These are phyloP conservation scores for Botrytis porri DNA, from an alignment of 2,329 filamentous ascomycete genomes.

Conservation along the genomic window DNA sequence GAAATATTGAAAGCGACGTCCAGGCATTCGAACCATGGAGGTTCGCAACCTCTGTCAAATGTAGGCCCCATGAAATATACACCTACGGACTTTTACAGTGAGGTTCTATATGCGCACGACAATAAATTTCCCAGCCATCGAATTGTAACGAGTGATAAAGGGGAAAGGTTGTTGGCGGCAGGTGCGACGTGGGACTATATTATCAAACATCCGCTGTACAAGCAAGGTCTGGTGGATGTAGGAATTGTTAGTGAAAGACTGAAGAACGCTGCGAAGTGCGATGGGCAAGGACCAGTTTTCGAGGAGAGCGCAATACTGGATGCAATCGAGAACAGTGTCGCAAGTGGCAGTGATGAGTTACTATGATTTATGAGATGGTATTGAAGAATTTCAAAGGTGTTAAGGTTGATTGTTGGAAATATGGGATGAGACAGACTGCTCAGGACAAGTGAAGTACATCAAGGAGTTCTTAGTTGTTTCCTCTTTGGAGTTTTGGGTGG, in stretches of 20 bases:
- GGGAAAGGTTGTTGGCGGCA: slow-evolving; percentile 68
- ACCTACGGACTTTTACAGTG: slow-evolving; percentile 69
- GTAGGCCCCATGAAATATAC: slow-evolving; percentile 68
- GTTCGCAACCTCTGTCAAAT: slow-evolving; percentile 40
- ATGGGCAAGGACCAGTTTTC: slow-evolving; percentile 86
- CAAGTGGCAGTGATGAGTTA: slow-evolving; percentile 75
- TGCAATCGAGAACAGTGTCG: slow-evolving; percentile 76
- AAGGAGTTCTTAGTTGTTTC: slow-evolving; percentile 9
- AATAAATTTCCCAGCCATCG: slow-evolving; percentile 66
- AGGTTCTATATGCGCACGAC: slow-evolving; percentile 57
- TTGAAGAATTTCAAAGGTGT: slow-evolving; percentile 18
- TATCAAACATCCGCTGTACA: slow-evolving; percentile 73
- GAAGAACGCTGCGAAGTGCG: slow-evolving; percentile 72
- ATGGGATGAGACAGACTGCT: neutral
- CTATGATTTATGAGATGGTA: slow-evolving; percentile 44
- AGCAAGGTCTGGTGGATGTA: slow-evolving; percentile 75
- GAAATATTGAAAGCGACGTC: slow-evolving; percentile 85
- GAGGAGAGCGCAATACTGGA: slow-evolving; percentile 69
- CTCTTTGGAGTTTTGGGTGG: neutral
- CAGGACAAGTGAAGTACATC: neutral
- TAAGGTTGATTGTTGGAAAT: slow-evolving; percentile 4
- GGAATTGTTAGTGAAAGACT: slow-evolving; percentile 75
- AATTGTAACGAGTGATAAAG: slow-evolving; percentile 65
- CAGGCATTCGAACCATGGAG: slow-evolving; percentile 42
- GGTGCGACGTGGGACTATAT: slow-evolving; percentile 89